Base-by-base conservation (phyloP, 2,329 filamentous ascomycete genomes). In the Verticillium zaregamsianum region DNA sequence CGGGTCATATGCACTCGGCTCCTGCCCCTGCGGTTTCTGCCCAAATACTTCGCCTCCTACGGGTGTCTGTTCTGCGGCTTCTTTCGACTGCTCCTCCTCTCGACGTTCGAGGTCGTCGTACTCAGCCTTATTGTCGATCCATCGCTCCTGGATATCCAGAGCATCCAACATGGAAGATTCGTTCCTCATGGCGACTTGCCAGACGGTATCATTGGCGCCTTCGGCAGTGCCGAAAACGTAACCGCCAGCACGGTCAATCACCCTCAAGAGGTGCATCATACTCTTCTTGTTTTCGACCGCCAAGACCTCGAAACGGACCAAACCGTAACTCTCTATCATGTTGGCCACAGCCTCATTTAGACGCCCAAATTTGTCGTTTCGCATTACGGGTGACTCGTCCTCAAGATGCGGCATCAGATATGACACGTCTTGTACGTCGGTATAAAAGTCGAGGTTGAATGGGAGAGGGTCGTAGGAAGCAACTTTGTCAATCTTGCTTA, bases 401-500 rank as follows among this genome's bases (percentile, higher is more conserved):
- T 93, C 88, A 52, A 99, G 86, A 63, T 89, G 83, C 1, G 93
- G 92, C 0, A 95, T 84, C 14, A 99, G 82, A 68, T 97, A 92
- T 25, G 86, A 86, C 4, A 99, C 84, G 70, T 97, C 93, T 75
- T 99, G 93, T 8, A 98, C 94, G 74, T 99, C 94, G 64, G 95
- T 98, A 75, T 98, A 99, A 76, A 90, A 99, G 67, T 97, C 93
- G 63, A 99, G 87, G 70, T 97, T 97, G 81, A 99, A 97, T 0
- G 93, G 92, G 0, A 99, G 82, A 31, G 91, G 86, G 56, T 92
- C 89, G 71, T 97, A 97, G 59, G 90, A 87, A 39, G 88, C 81
- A 60, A 99, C 82, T 72, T 97, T 97, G 77, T 99, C 95, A 77
- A 99, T 96, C 78, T 99, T 99, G 62, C 93, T 97, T 31, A 99